Percentiles rank a stretch among this genome's conserved stretches.
These are phyloP conservation scores for Cercospora janseana DNA, from an alignment of 2,329 filamentous ascomycete genomes.

Conservation along the genomic window DNA sequence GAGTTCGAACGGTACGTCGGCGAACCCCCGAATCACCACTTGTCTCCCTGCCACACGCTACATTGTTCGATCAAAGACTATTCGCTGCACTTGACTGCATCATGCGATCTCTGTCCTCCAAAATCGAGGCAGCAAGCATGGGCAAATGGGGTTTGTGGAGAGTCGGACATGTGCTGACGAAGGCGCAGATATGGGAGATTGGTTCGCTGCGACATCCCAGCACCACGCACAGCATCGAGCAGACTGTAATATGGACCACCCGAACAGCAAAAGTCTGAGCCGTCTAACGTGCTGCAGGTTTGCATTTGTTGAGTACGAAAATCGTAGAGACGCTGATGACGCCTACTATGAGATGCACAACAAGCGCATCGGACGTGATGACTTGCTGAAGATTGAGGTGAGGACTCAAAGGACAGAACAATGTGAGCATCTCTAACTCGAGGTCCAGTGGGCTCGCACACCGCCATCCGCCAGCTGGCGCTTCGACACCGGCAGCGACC, in stretches of 20 bases:
- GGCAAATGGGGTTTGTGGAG: no score
- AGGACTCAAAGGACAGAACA: constrained; percentile 31
- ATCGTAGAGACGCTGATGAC: constrained; percentile 95
- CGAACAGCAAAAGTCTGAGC: constrained; percentile 25
- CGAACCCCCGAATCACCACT: background rate
- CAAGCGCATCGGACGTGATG: constrained; percentile 94
- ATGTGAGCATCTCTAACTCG: constrained; percentile 24
- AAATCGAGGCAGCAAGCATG: no score
- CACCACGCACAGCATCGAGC: constrained; percentile 87
- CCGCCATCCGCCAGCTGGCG: constrained; percentile 97
- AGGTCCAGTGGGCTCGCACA: constrained; percentile 85
- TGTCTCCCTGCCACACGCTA: background rate
- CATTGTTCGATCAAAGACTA: background rate
- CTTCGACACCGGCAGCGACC: constrained; percentile 75
- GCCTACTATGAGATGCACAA: constrained; percentile 99
- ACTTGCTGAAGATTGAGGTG: constrained; percentile 97
- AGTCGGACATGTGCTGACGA: constrained; percentile 41
- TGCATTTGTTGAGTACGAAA: constrained; percentile 98
- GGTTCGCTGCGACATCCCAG: constrained; percentile 97
- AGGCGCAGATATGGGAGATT: constrained; percentile 84
- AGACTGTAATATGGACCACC: constrained; percentile 64
- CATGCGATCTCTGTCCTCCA: background rate
- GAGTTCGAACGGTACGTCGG: constrained; percentile 99
- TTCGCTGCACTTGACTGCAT: no score
- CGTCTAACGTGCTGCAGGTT: constrained; percentile 65